phyloP scores from a whole-genome alignment of 108 stramenopile species.

The Pelagomonas calceolata region DNA sequence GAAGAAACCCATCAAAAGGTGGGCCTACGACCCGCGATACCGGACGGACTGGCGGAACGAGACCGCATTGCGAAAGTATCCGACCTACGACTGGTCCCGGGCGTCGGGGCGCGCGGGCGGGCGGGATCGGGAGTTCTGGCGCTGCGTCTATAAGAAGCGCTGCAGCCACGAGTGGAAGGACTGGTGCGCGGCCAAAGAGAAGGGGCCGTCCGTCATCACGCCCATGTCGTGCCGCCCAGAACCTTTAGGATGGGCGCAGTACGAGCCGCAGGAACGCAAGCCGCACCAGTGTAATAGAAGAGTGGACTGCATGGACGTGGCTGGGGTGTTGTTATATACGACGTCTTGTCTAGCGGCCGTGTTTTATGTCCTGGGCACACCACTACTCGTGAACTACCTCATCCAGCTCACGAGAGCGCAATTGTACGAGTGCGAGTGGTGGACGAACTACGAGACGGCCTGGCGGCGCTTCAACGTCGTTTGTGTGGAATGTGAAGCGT shows the following conservation, averaged over 20 bases:
- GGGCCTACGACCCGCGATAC: too few relatives aligned
- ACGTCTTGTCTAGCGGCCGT: neutral
- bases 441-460: neutral
- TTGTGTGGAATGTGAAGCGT: neutral
- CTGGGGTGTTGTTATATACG: neutral
- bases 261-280: neutral
- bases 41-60: too few relatives aligned
- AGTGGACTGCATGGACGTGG: neutral
- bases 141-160: too few relatives aligned
- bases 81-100: too few relatives aligned
- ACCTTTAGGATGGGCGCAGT: neutral
- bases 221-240: neutral
- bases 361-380: neutral
- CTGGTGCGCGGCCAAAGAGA: too few relatives aligned
- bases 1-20: too few relatives aligned
- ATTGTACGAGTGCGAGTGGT: neutral
- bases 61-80: too few relatives aligned
- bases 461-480: neutral
- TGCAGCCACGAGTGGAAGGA: too few relatives aligned
- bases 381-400: neutral
- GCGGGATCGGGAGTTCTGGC: too few relatives aligned
- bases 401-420: neutral
- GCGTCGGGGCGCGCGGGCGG: too few relatives aligned
- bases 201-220: too few relatives aligned
- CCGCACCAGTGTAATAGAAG: neutral